A percentile compares a stretch with the other conserved stretches of the same genome.
These are phyloP conservation scores for Senna tora DNA, from an alignment of 306 rosid genomes.

Conservation along the genomic window DNA sequence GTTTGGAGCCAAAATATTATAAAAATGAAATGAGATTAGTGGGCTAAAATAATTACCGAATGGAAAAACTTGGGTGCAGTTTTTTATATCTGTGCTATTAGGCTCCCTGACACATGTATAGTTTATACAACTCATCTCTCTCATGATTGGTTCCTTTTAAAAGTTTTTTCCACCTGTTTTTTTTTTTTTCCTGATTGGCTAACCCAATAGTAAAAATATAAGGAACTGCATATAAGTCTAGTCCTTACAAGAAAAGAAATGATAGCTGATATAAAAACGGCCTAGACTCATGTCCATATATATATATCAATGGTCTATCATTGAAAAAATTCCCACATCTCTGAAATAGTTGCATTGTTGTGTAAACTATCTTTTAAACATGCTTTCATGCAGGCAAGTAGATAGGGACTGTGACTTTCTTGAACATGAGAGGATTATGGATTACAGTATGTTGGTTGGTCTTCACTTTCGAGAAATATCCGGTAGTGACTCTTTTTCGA, in stretches of 20 bases:
- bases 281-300: background rate
- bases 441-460: constrained; percentile 92
- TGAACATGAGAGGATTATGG: constrained; percentile 95
- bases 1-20: background rate
- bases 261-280: background rate
- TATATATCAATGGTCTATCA: background rate
- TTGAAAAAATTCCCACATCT: background rate
- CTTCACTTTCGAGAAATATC: constrained; percentile 80
- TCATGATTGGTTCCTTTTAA: no score
- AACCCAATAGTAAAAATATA: no score
- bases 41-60: background rate
- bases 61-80: no score
- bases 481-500: constrained; percentile 33
- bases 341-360: constrained; percentile 12
- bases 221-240: no score
- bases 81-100: no score
- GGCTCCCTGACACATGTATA: no score
- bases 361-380: constrained; percentile 4
- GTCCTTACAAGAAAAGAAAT: no score
- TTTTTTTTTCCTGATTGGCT: no score
- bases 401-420: constrained; percentile 92
- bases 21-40: background rate
- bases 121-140: no score
- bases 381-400: constrained; percentile 77
- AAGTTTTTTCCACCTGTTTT: no score